Conservation (phyloP, 1,284 basidiomycete species). For the Lentinula novae-zelandiae region DNA sequence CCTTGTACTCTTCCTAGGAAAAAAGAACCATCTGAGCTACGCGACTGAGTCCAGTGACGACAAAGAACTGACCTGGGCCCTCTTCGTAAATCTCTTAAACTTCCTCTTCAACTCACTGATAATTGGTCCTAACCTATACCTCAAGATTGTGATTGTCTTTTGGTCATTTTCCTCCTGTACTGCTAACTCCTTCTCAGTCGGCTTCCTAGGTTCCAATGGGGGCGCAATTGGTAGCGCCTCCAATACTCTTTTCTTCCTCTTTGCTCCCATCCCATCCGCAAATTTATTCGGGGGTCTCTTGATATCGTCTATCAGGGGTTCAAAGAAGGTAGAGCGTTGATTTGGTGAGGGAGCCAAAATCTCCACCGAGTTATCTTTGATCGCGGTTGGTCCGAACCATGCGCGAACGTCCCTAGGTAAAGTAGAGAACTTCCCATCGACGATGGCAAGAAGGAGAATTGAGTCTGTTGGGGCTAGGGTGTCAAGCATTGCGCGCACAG, state of each 20-base stretch:
- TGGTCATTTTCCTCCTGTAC: slow-evolving; percentile 83
- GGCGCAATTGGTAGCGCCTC: slow-evolving; percentile 89
- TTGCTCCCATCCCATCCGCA: slow-evolving; percentile 73
- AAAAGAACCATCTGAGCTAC: neutral
- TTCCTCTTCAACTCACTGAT: slow-evolving; percentile 89
- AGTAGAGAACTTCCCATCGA: slow-evolving; percentile 71
- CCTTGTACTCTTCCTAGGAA: slow-evolving; percentile 70
- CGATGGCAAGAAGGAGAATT: slow-evolving; percentile 85
- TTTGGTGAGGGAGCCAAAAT: slow-evolving; percentile 48
- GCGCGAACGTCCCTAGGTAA: slow-evolving; percentile 81
- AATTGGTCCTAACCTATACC: slow-evolving; percentile 84
- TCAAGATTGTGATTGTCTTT: slow-evolving; percentile 77
- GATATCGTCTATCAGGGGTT: slow-evolving; percentile 66
- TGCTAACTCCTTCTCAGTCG: slow-evolving; percentile 80
- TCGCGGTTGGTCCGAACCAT: slow-evolving; percentile 81
- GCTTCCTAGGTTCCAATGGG: slow-evolving; percentile 82
- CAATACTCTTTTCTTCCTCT: slow-evolving; percentile 79
- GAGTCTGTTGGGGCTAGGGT: slow-evolving; percentile 89
- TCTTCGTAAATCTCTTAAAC: slow-evolving; percentile 88
- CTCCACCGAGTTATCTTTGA: slow-evolving; percentile 69
- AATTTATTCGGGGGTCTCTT: slow-evolving; percentile 82
- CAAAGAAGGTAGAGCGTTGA: slow-evolving; percentile 80
- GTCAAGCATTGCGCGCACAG: slow-evolving; percentile 88
- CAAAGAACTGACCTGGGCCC: slow-evolving; percentile 61
- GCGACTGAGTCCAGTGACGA: neutral